Evolutionary conservation across 2,329 filamentous ascomycete genomes (phyloP), one percentile per base, ranked within the genome.

Genomic region (Berkeleyomyces rouxiae): DNA sequence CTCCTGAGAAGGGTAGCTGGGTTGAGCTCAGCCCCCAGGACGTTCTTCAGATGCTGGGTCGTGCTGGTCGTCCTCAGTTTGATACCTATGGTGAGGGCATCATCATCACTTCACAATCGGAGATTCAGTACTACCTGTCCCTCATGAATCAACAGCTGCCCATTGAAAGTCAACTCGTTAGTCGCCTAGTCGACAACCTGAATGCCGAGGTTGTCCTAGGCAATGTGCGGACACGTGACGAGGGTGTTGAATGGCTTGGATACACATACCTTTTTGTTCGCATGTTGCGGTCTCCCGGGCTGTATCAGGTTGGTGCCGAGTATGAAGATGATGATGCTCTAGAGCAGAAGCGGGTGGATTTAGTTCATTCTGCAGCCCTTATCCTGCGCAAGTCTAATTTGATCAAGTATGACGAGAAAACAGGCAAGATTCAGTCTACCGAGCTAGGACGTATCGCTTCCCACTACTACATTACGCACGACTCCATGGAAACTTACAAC

Each of bases 21-120:
- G 91, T 99, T 23, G 95, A 99, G 72, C 76, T 99, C 61, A 96
- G 91, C 70, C 93, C 93, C 10, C 93, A 99, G 72, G 93, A 99
- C 75, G 92, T 99, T 43, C 79, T 99, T 59, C 93, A 99, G 73
- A 99, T 99, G 95, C 84, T 99, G 69, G 93, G 93, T 70, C 90
- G 93, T 79, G 95, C 93, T 61, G 93, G 93, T 71, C 84, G 93
- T 67, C 93, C 93, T 37, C 95, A 99, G 70, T 99, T 90, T 71
- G 93, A 99, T 71, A 96, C 90, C 0, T 99, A 95, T 70, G 93
- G 93, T 71, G 93, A 99, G 73, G 93, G 93, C 72, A 97, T 99
- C 70, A 97, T 99, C 71, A 96, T 99, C 69, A 99, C 93, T 0
- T 93, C 90, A 0, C 92, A 97, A 71, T 81, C 80, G 59, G 95